phyloP scores from a whole-genome alignment of 306 rosid species.

The Notholithocarpus densiflorus region DNA sequence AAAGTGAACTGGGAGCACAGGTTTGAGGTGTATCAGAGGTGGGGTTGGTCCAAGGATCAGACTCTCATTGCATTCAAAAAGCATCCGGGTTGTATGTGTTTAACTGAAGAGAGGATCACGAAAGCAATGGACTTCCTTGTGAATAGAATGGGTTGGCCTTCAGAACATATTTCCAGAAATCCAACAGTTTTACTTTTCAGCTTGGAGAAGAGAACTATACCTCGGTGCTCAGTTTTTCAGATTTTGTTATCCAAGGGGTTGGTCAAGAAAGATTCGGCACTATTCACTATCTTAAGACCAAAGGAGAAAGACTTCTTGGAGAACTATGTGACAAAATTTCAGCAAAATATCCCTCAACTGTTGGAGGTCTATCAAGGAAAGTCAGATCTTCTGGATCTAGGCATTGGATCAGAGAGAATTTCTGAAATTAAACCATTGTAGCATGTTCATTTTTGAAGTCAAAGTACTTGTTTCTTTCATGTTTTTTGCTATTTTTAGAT shows the following conservation, averaged over 20 bases:
- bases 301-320: conserved; percentile 4
- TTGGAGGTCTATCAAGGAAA: conserved; percentile 3
- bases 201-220: conserved; percentile 35
- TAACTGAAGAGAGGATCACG: conserved; percentile 8
- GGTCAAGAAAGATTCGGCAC: not conserved
- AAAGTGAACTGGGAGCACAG: conserved; percentile 15
- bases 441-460: not conserved
- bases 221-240: conserved; percentile 43
- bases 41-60: conserved; percentile 32
- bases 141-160: conserved; percentile 26
- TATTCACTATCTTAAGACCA: not conserved
- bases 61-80: conserved; percentile 26
- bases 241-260: conserved; percentile 21
- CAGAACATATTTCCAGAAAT: conserved; percentile 7
- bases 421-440: not conserved
- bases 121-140: conserved; percentile 20
- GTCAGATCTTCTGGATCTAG: not conserved
- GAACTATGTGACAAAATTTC: conserved; percentile 8
- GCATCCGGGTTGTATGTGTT: conserved; percentile 24
- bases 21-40: conserved; percentile 21
- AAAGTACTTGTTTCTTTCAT: too few relatives aligned
- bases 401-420: not conserved
- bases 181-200: conserved; percentile 9
- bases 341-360: not conserved
- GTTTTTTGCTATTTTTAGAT: too few relatives aligned